Percentiles rank a stretch among this genome's conserved stretches.
phyloP scores from a whole-genome alignment of 331 rosid species.

The Malus hybrid region DNA sequence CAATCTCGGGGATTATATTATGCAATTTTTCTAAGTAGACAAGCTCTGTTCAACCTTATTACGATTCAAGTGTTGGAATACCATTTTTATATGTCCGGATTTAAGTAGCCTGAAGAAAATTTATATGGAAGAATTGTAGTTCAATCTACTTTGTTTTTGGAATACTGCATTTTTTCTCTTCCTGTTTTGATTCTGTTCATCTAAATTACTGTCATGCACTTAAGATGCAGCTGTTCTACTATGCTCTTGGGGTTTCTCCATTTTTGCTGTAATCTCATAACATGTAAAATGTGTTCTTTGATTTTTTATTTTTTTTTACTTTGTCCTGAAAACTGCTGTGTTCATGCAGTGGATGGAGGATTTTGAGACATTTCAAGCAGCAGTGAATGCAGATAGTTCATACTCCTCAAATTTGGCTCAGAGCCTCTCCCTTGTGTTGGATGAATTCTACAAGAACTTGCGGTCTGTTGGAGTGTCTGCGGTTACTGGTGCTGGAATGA shows the following conservation, averaged over 20 bases:
- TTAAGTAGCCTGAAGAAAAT: neutral
- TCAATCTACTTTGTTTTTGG: too few relatives aligned
- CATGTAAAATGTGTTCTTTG: too few relatives aligned
- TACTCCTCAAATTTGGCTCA: conserved; percentile 60
- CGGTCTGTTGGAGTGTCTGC: conserved; percentile 92
- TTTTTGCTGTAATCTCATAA: too few relatives aligned
- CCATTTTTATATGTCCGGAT: neutral
- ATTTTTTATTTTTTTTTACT: too few relatives aligned
- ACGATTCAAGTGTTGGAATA: neutral
- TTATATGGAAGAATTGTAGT: neutral
- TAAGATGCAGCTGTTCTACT: too few relatives aligned
- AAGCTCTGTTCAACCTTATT: neutral
- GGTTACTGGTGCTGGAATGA: conserved; percentile 75
- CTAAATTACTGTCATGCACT: too few relatives aligned
- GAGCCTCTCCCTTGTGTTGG: conserved; percentile 78
- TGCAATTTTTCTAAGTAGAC: neutral
- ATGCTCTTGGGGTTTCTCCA: too few relatives aligned
- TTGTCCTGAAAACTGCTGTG: neutral
- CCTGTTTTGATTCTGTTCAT: too few relatives aligned
- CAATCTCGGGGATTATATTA: neutral
- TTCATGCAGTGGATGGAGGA: conserved; percentile 89
- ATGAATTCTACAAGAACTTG: conserved; percentile 85
- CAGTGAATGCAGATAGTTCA: conserved; percentile 55
- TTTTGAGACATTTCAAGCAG: conserved; percentile 85
- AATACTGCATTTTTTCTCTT: too few relatives aligned